Evolutionary conservation across 208 protist genomes (phyloP), one percentile per base, ranked within the genome.

Genomic region (Leishmania lainsoni): DNA sequence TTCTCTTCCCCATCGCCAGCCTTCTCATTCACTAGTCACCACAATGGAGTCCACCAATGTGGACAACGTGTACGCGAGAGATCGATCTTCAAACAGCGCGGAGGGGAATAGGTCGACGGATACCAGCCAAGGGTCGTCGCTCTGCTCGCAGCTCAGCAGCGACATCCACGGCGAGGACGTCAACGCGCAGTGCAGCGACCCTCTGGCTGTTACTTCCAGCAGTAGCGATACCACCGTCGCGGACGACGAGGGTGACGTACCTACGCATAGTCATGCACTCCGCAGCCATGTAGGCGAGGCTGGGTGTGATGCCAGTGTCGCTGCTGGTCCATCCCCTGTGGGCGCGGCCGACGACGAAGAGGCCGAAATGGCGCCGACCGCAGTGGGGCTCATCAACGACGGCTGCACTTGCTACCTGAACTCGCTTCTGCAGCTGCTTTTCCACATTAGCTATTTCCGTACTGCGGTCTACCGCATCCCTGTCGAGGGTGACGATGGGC

Each of bases 351-450:
- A 73, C 22, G 51, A 59, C 29, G 49, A 68, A 12, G 80, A 45
- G 14, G 75, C 22, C 9, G 58, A 54, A 6, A 45, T 9, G 12
- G 61, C 48, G 1, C 74, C 79, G 2, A 74, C 80, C 9, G 88
- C 87, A 2, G 89, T 92, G 29, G 96, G 96, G 10, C 88, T 98
- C 70, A 86, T 96, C 68, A 98, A 98, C 84, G 93, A 98, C 65
- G 95, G 96, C 76, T 93, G 91, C 80, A 98, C 95, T 52, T 98
- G 96, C 83, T 98, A 98, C 80, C 80, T 98, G 35, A 98, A 98
- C 81, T 95, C 95, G 12, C 86, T 98, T 14, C 86, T 98, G 49
- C 96, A 98, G 84, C 83, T 95, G 10, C 81, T 98, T 6, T 97
- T 95, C 81, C 93, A 97, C 82, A 87, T 93, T 35, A 83, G 88